Percentiles rank a stretch among this genome's conserved stretches.
Conservation (phyloP, 2,329 filamentous ascomycete genomes). For the Epichloe typhina region DNA sequence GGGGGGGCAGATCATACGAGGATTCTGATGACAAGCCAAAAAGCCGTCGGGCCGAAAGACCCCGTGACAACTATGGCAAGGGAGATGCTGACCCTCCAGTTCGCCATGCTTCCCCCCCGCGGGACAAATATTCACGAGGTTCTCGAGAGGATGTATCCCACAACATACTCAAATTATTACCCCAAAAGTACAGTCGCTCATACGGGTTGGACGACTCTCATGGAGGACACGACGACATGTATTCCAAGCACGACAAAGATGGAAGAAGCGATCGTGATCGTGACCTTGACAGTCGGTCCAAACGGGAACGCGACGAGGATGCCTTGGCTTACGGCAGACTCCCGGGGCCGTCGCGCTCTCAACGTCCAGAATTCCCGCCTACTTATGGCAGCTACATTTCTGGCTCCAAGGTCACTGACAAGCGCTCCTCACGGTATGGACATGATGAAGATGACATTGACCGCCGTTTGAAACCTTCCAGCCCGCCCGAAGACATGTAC, state of each 20-base stretch:
- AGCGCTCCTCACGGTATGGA: constrained; percentile 12
- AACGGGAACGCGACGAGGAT: constrained; percentile 23
- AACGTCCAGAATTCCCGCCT: constrained; percentile 9
- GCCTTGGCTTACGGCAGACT: constrained; percentile 37
- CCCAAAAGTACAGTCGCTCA: constrained; percentile 33
- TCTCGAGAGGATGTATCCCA: constrained; percentile 15
- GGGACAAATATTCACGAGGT: constrained; percentile 9
- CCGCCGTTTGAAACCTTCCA: constrained; percentile 1
- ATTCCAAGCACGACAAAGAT: constrained; percentile 7
- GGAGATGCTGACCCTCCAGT: constrained; percentile 9
- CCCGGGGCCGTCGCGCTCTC: constrained; percentile 13
- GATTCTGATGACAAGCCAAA: neutral
- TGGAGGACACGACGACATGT: constrained; percentile 5
- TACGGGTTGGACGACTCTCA: constrained; percentile 13
- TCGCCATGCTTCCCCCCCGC: constrained; percentile 8
- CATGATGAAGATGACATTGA: constrained; percentile 4
- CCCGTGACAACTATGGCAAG: neutral
- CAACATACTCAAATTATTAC: constrained; percentile 30
- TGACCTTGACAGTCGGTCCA: constrained; percentile 2
- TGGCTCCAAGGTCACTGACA: constrained; percentile 9
- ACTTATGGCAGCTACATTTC: constrained; percentile 18
- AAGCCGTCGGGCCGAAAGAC: neutral
- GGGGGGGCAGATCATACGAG: constrained; percentile 6
- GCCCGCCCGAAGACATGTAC: constrained; percentile 10
- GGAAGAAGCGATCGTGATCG: constrained; percentile 15